These are phyloP conservation scores for Wallemia hederae DNA, from an alignment of 1,284 basidiomycete species.

Conservation along the genomic window DNA sequence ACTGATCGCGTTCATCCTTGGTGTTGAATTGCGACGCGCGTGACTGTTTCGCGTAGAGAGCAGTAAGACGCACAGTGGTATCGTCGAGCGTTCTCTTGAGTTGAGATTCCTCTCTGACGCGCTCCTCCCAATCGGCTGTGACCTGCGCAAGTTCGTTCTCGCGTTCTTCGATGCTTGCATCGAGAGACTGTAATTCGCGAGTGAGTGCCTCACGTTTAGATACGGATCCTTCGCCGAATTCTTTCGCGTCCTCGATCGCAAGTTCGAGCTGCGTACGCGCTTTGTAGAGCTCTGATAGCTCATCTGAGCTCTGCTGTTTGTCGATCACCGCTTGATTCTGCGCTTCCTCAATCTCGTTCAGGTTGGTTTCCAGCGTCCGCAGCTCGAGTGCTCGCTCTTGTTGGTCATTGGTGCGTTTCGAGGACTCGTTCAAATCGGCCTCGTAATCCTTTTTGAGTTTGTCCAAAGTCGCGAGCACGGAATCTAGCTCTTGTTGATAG, in stretches of 20 bases:
- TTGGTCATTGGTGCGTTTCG: not conserved
- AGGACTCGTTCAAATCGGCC: not conserved
- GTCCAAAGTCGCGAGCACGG: slow-evolving; percentile 58
- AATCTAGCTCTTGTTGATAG: slow-evolving; percentile 66
- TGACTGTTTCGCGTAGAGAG: slow-evolving; percentile 62
- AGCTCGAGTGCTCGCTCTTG: not conserved
- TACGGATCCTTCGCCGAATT: not conserved
- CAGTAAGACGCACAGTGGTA: slow-evolving; percentile 33
- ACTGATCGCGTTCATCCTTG: slow-evolving; percentile 48
- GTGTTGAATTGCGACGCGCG: slow-evolving; percentile 58
- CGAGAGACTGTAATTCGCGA: not conserved
- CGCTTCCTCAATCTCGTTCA: slow-evolving; percentile 27
- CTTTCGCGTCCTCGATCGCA: slow-evolving; percentile 1
- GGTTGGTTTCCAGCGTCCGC: slow-evolving; percentile 1
- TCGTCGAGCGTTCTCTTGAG: slow-evolving; percentile 28
- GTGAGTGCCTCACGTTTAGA: slow-evolving; percentile 3
- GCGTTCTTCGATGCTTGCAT: slow-evolving; percentile 16
- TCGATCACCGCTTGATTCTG: slow-evolving; percentile 50
- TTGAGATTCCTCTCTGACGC: slow-evolving; percentile 2
- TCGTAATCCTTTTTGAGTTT: slow-evolving; percentile 20
- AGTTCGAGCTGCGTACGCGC: slow-evolving; percentile 27
- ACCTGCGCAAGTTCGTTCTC: slow-evolving; percentile 34
- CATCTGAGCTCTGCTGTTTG: slow-evolving; percentile 46
- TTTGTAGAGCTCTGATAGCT: slow-evolving; percentile 59
- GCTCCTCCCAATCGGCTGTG: slow-evolving; percentile 29